Conservation (phyloP, 2,329 filamentous ascomycete species). For the Didymosphaeria variabile region DNA sequence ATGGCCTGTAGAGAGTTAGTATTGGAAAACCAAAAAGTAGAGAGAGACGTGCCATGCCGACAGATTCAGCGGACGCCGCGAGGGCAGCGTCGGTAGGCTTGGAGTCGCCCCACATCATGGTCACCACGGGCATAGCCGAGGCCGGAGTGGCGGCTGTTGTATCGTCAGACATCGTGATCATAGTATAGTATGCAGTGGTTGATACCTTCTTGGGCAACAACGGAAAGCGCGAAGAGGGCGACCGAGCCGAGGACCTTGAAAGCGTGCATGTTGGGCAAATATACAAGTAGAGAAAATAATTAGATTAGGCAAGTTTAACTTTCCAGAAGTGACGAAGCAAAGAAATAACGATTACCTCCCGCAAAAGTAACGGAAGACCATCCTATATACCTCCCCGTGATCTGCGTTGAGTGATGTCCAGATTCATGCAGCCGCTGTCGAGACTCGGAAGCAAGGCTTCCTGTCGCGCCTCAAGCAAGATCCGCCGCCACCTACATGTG, state of each 20-base stretch:
- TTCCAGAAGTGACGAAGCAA: slow-evolving; percentile 1
- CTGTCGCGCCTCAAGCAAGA: neutral
- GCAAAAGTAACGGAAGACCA: neutral
- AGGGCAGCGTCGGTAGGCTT: neutral
- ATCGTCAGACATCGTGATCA: neutral
- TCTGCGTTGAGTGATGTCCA: neutral
- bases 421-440: neutral
- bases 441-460: slow-evolving; percentile 5
- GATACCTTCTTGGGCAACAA: neutral
- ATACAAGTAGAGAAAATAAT: neutral
- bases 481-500: neutral
- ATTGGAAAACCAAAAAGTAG: neutral
- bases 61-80: neutral
- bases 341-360: neutral
- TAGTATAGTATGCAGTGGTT: neutral
- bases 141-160: neutral
- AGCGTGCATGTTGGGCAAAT: neutral
- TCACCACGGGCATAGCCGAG: neutral
- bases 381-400: neutral
- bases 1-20: neutral
- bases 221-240: neutral
- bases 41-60: neutral
- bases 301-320: neutral
- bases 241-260: neutral
- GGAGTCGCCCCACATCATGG: slow-evolving; percentile 10